These are phyloP conservation scores for Epichloe bromicola DNA, from an alignment of 2,329 filamentous ascomycete species.

Conservation along the genomic window DNA sequence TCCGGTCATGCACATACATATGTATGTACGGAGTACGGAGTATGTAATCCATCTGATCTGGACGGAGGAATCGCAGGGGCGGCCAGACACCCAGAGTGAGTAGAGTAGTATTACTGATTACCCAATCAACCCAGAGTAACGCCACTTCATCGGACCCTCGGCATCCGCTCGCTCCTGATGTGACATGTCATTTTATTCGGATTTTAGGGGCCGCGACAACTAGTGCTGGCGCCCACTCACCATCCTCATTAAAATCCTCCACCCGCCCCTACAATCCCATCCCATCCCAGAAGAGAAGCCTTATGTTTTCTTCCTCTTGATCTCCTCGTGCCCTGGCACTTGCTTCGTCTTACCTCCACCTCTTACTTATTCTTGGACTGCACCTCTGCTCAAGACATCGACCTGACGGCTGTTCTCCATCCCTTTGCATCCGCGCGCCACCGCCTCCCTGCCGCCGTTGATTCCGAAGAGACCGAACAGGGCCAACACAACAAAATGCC, in stretches of 20 bases:
- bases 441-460: neutral
- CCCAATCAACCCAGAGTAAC: neutral
- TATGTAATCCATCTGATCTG: too few species aligned
- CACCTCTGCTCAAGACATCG: neutral
- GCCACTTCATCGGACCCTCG: conserved; percentile 2
- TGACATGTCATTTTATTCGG: neutral
- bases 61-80: too few species aligned
- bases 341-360: neutral
- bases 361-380: neutral
- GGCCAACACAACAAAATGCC: conserved; percentile 45
- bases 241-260: conserved; percentile 5
- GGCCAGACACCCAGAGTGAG: too few species aligned
- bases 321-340: neutral
- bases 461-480: neutral
- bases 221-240: neutral
- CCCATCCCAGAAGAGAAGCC: neutral
- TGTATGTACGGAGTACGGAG: too few species aligned
- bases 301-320: neutral
- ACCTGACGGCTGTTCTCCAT: neutral
- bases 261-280: neutral
- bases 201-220: neutral
- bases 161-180: neutral
- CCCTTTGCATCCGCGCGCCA: neutral
- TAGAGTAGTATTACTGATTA: too few species aligned
- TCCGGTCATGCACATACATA: too few species aligned